These are phyloP conservation scores for Cicer chorassanicum DNA, from an alignment of 306 rosid species.

Conservation along the genomic window DNA sequence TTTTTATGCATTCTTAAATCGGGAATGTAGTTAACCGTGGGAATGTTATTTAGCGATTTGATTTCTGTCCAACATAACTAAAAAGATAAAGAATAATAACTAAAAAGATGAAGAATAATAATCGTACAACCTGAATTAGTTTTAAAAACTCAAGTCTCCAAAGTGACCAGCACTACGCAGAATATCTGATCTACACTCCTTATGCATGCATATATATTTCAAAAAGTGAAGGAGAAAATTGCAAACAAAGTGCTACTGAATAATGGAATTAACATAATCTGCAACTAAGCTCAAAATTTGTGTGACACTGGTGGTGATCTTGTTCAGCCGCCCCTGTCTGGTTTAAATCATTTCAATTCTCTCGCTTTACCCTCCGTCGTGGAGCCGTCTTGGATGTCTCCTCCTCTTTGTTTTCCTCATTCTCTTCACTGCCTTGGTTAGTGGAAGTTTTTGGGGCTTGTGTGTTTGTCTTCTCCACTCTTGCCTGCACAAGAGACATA, in stretches of 20 bases:
- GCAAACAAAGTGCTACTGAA: slow-evolving; percentile 35
- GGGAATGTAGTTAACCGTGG: background rate
- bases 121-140: slow-evolving; percentile 46
- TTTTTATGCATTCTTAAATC: background rate
- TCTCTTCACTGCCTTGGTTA: slow-evolving; percentile 56
- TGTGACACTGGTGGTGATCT: slow-evolving; percentile 36
- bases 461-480: slow-evolving; percentile 47
- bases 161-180: slow-evolving; percentile 31
- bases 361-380: slow-evolving; percentile 76
- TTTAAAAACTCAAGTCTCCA: slow-evolving; percentile 44
- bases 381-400: slow-evolving; percentile 56
- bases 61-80: background rate
- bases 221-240: slow-evolving; percentile 33
- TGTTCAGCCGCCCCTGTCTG: slow-evolving; percentile 42
- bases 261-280: slow-evolving; percentile 40
- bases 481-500: slow-evolving; percentile 50
- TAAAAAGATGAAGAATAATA: slow-evolving; percentile 12
- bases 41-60: background rate
- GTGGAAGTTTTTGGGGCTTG: slow-evolving; percentile 52
- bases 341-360: slow-evolving; percentile 53
- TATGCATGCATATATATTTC: slow-evolving; percentile 37
- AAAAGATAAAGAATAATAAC: slow-evolving; percentile 28
- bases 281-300: slow-evolving; percentile 54
- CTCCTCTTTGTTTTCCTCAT: slow-evolving; percentile 57
- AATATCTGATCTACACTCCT: slow-evolving; percentile 50